Evolutionary conservation across 2,329 filamentous ascomycete genomes (phyloP), one percentile per base, ranked within the genome.

Genomic region (Penicillium sp.): DNA sequence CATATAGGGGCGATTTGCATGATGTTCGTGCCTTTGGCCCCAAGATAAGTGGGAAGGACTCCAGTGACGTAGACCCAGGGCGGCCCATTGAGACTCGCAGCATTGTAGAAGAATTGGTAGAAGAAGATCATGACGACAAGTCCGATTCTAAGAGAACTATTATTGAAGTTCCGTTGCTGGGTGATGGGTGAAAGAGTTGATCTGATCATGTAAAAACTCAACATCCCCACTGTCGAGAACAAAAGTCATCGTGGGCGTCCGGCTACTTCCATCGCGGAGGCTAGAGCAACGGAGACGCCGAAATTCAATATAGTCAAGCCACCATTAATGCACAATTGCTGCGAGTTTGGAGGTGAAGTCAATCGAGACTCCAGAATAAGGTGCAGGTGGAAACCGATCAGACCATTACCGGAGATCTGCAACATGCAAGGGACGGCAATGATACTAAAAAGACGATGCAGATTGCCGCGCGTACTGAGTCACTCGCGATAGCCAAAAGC

Each of bases 291-390:
- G 8, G 50, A 48, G 4, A 49, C 51, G 13, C 41, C 42, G 9
- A 58, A 16, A 24, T 54, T 58, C 34, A 53, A 57, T 2, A 58
- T 41, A 3, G 44, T 46, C 8, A 57, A 33, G 13, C 49, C 42
- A 3, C 62, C 65, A 41, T 75, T 75, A 56, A 77, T 74, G 16
- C 69, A 60, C 2, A 70, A 64, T 52, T 75, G 69, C 7, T 65
- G 58, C 3, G 61, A 60, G 5, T 67, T 61, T 45, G 66, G 66
- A 61, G 0, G 68, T 71, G 53, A 76, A 65, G 4, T 73, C 72
- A 34, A 76, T 68, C 16, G 64, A 65, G 26, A n/a, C n/a, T 70
- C 61, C 34, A 76, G 64, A 12, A 76, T 65, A 3, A 66, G 65
- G 3, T 65, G 60, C 12, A 74, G 61, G 49, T 74, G 70, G 56